phyloP scores from a whole-genome alignment of 352 stramenopile species.

The Globisporangium viniferum region DNA sequence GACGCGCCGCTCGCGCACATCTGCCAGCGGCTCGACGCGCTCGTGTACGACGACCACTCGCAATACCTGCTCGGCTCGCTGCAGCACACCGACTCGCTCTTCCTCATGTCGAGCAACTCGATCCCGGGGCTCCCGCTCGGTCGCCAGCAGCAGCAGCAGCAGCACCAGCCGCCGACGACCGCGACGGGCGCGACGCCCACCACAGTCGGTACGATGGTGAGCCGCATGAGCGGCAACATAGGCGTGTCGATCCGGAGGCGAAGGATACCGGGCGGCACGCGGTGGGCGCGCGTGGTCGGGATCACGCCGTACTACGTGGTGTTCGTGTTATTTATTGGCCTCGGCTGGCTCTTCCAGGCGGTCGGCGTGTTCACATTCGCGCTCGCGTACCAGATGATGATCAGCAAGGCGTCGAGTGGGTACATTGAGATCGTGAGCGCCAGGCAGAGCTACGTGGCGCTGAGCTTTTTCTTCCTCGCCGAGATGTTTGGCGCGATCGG shows the following conservation, averaged over 20 bases:
- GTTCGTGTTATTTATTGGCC: constrained; percentile 41
- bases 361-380: constrained; percentile 30
- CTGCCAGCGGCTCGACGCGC: constrained; percentile 47
- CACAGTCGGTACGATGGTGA: background rate
- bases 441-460: constrained; percentile 22
- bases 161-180: background rate
- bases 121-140: constrained; percentile 5
- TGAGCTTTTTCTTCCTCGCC: constrained; percentile 42
- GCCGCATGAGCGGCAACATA: constrained; percentile 9
- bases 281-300: constrained; percentile 27
- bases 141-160: background rate
- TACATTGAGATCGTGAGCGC: background rate
- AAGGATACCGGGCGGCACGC: constrained; percentile 7
- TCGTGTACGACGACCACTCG: constrained; percentile 47
- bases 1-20: constrained; percentile 42
- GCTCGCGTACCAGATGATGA: constrained; percentile 13
- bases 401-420: background rate
- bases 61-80: constrained; percentile 40
- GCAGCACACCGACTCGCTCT: constrained; percentile 20
- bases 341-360: constrained; percentile 45
- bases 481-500: constrained; percentile 41
- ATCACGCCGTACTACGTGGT: constrained; percentile 47
- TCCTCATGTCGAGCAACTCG: constrained; percentile 12
- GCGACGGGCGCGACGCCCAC: background rate
- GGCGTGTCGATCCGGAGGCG: constrained; percentile 23